Percentiles rank a stretch among this genome's conserved stretches.
phyloP scores from a whole-genome alignment of 2,329 filamentous ascomycete genomes.

The Cadophora luteo-olivacea region DNA sequence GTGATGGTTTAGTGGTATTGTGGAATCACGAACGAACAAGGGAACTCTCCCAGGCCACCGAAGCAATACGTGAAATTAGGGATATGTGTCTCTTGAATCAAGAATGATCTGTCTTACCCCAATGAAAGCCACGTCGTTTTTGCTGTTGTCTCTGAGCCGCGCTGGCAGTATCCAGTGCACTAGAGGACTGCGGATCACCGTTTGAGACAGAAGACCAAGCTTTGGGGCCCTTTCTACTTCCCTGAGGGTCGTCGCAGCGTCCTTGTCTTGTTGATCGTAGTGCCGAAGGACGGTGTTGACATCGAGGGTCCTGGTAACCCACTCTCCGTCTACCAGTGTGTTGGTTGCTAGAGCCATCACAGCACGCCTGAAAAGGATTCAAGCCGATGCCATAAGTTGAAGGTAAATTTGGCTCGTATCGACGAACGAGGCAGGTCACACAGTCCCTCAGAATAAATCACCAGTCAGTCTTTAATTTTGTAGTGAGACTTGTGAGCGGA shows the following conservation, averaged over 20 bases:
- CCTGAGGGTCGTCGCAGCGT: constrained; percentile 43
- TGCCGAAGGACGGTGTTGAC: constrained; percentile 50
- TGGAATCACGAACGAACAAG: background rate
- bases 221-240: constrained; percentile 52
- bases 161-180: constrained; percentile 80
- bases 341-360: constrained; percentile 43
- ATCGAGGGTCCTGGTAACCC: constrained; percentile 47
- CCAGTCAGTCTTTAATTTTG: background rate
- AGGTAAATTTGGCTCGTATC: background rate
- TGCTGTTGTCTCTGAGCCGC: constrained; percentile 70
- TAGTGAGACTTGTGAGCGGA: background rate
- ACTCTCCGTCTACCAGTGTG: constrained; percentile 44
- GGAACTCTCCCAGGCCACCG: background rate
- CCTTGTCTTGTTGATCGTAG: constrained; percentile 43
- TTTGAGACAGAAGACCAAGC: constrained; percentile 79
- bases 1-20: background rate
- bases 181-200: constrained; percentile 76
- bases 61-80: background rate
- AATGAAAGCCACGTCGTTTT: constrained; percentile 87
- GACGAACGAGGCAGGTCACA: background rate
- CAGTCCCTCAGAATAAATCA: background rate
- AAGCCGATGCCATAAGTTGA: constrained; percentile 23
- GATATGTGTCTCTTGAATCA: constrained; percentile 16
- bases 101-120: constrained; percentile 62
- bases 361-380: constrained; percentile 15